Percentiles rank a stretch among this genome's conserved stretches.
These are phyloP conservation scores for Barnettozyma californica DNA, from an alignment of 805 yeast species.

Conservation along the genomic window DNA sequence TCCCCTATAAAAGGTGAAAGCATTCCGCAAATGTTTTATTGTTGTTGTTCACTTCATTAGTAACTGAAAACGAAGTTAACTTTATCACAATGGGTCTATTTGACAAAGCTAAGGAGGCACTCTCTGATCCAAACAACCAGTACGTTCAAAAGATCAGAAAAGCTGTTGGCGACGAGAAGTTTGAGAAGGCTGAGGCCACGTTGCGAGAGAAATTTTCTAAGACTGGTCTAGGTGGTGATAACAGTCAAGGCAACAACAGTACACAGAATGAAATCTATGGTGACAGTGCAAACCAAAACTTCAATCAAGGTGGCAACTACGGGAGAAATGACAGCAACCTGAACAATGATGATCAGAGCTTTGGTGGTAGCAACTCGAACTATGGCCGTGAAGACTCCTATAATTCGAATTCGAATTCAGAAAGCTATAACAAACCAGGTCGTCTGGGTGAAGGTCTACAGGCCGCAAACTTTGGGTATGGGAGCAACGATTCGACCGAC, in stretches of 20 bases:
- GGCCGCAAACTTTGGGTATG: background rate
- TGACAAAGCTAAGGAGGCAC: conserved; percentile 34
- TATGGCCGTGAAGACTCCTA: background rate
- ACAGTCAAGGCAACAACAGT: background rate
- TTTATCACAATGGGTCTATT: conserved; percentile 36
- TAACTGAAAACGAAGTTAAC: background rate
- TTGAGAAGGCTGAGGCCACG: background rate
- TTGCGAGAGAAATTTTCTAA: background rate
- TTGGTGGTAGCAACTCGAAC: background rate
- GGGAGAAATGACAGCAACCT: background rate
- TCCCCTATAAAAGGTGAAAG: background rate
- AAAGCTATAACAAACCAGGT: background rate
- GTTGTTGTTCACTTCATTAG: too few relatives aligned
- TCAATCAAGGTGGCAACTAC: background rate
- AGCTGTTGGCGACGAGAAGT: conserved; percentile 25
- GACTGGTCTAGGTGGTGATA: background rate
- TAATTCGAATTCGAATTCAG: background rate
- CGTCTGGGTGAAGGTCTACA: background rate
- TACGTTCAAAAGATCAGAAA: conserved; percentile 20
- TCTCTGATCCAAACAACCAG: conserved; percentile 16
- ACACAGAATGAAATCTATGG: background rate
- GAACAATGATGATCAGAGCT: too few relatives aligned
- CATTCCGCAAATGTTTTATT: background rate
- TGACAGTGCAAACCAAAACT: background rate
- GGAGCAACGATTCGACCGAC: background rate